Evolutionary conservation across 2,329 filamentous ascomycete species (phyloP).

Genomic region (Emydomyces testavorans): DNA sequence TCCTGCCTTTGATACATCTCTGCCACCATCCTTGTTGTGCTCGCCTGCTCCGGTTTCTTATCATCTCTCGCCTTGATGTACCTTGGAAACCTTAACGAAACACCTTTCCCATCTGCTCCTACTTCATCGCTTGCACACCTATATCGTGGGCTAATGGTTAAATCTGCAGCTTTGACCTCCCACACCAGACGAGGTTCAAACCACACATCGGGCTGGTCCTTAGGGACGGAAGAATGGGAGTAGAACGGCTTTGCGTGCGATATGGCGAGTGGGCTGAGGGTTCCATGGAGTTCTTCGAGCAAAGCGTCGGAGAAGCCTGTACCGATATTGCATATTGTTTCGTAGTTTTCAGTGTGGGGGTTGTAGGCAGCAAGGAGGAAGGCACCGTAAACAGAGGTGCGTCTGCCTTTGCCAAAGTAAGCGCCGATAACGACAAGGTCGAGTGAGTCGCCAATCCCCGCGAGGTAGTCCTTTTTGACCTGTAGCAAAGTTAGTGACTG

Average conservation of each 20-base stretch:
- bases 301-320: constrained; percentile 93
- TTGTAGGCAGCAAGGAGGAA: constrained; percentile 96
- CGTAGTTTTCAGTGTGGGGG: constrained; percentile 64
- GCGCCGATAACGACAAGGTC: constrained; percentile 92
- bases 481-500: constrained; percentile 24
- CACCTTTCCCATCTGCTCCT: constrained; percentile 58
- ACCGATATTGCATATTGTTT: constrained; percentile 96
- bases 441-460: constrained; percentile 85
- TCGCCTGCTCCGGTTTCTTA: constrained; percentile 89
- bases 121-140: constrained; percentile 79
- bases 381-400: constrained; percentile 87
- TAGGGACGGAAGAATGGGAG: constrained; percentile 65
- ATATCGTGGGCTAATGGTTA: constrained; percentile 85
- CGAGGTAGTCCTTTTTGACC: constrained; percentile 97
- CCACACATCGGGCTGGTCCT: constrained; percentile 97
- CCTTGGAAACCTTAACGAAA: constrained; percentile 79
- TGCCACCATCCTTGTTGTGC: constrained; percentile 69
- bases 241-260: constrained; percentile 92
- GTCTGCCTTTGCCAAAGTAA: constrained; percentile 89
- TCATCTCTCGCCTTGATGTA: constrained; percentile 89
- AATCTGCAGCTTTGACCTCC: constrained; percentile 94
- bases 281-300: constrained; percentile 71
- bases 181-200: constrained; percentile 90
- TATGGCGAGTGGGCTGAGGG: constrained; percentile 67
- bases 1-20: constrained; percentile 98